Percentiles rank a stretch among this genome's conserved stretches.
Evolutionary conservation across 1,284 basidiomycete genomes (phyloP).

Genomic region (Pseudozyma sp.): DNA sequence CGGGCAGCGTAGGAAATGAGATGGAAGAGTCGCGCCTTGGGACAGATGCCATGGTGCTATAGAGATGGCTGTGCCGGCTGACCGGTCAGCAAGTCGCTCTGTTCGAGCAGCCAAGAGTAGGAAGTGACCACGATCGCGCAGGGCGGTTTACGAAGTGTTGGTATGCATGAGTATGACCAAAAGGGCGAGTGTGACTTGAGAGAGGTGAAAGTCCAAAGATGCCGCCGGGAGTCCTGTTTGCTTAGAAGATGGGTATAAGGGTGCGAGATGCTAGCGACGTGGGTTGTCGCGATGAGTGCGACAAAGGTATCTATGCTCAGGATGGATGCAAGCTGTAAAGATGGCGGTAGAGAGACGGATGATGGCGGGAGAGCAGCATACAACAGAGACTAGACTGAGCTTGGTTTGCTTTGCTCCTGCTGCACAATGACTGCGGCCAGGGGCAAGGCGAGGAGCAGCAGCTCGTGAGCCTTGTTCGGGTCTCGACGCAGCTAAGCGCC

Average conservation of each 20-base stretch:
- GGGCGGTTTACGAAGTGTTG: too few species aligned
- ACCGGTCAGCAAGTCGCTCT: not conserved
- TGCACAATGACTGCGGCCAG: not conserved
- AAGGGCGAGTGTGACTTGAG: too few species aligned
- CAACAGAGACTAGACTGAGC: not conserved
- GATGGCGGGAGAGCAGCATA: not conserved
- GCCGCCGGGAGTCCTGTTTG: too few species aligned
- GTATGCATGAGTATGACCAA: too few species aligned
- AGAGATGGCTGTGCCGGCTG: not conserved
- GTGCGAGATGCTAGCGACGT: not conserved
- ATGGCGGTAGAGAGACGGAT: not conserved
- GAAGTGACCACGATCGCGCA: not conserved
- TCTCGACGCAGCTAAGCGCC: not conserved
- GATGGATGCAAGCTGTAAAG: not conserved
- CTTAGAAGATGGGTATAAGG: not conserved
- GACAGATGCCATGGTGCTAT: constrained; percentile 25
- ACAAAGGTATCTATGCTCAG: constrained; percentile 8
- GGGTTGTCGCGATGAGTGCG: not conserved
- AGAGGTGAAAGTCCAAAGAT: too few species aligned
- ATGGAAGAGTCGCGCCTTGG: constrained; percentile 36
- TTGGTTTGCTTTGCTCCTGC: not conserved
- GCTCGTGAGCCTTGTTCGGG: too few species aligned
- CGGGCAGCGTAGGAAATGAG: constrained; percentile 39
- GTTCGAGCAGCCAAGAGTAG: not conserved
- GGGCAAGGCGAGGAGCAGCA: not conserved